Evolutionary conservation across 345 rosid genomes (phyloP).

Genomic region (Iberis pinnata): DNA sequence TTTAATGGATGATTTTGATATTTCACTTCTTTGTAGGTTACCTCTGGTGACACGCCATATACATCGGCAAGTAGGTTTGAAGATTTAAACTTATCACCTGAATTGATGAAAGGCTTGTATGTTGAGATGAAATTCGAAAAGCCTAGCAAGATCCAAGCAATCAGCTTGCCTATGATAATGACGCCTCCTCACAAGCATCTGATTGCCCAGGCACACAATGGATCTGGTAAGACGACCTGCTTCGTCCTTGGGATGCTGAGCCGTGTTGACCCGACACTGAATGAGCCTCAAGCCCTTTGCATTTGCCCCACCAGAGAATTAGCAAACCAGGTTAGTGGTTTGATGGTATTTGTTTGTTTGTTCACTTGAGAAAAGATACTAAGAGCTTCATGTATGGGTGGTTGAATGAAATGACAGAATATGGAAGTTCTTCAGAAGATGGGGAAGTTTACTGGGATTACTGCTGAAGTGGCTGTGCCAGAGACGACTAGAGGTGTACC

Average conservation of each 20-base stretch:
- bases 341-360: neutral
- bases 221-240: conserved; percentile 96
- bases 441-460: conserved; percentile 85
- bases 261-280: conserved; percentile 55
- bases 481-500: conserved; percentile 38
- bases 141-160: conserved; percentile 93
- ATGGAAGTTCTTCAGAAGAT: conserved; percentile 84
- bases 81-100: conserved; percentile 68
- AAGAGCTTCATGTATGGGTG: conserved; percentile 10
- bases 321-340: conserved; percentile 61
- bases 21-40: conserved; percentile 40
- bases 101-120: conserved; percentile 77
- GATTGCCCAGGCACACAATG: conserved; percentile 93
- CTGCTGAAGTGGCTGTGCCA: conserved; percentile 69
- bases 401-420: conserved; percentile 40
- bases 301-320: conserved; percentile 93
- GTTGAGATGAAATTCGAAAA: conserved; percentile 88
- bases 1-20: neutral
- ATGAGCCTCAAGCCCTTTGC: conserved; percentile 81
- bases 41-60: conserved; percentile 72
- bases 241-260: conserved; percentile 93
- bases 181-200: conserved; percentile 77
- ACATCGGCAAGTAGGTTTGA: conserved; percentile 73
- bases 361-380: neutral
- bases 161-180: conserved; percentile 87